Evolutionary conservation across 1,139 yeast genomes (phyloP), one percentile per base, ranked within the genome.

Genomic region (Candida gigantensis): DNA sequence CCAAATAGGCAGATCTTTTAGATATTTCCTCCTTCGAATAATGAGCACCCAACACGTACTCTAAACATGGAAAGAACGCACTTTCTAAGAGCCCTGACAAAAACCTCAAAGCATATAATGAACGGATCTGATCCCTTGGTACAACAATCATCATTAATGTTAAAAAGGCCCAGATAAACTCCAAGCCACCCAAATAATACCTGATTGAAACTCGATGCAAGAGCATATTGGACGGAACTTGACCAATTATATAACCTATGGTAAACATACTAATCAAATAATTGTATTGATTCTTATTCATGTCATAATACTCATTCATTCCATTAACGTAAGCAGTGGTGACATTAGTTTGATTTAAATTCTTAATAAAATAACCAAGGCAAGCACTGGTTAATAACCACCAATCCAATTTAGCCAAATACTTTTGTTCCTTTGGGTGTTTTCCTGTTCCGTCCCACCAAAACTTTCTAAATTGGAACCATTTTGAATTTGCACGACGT

Each of bases 301-400:
- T 72, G 6, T 55, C 44, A 44, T 73, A 72, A 44, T 72, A 72
- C 43, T 79, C 81, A 39, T 68, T 61, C 84, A 81, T 77, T 13
- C 85, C 84, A 37, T 78, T 75, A 26, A 77, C 81, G 50, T 75
- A 81, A 2, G 85, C 81, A 7, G 76, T 73, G 24, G 70, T 58
- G 11, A 75, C 52, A 46, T 75, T 75, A 6, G 60, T 51, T 45
- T 70, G 77, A 45, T 75, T 72, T 42, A 76, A 59, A 31, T 64
- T 62, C 37, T 59, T 59, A 31, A 58, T 57, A 38, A 59, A 59
- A 34, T 58, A 58, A 17, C 77, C 77, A 40, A 68, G 48, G 65
- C 72, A 66, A 1, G 75, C 61, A 14, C 73, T 67, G 24, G 65
- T 55, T 21, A 74, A 50, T 27, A 73, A 47, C 48, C 73, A 73